phyloP scores from a whole-genome alignment of 2,329 filamentous ascomycete genomes.

The Alternaria infectoria region DNA sequence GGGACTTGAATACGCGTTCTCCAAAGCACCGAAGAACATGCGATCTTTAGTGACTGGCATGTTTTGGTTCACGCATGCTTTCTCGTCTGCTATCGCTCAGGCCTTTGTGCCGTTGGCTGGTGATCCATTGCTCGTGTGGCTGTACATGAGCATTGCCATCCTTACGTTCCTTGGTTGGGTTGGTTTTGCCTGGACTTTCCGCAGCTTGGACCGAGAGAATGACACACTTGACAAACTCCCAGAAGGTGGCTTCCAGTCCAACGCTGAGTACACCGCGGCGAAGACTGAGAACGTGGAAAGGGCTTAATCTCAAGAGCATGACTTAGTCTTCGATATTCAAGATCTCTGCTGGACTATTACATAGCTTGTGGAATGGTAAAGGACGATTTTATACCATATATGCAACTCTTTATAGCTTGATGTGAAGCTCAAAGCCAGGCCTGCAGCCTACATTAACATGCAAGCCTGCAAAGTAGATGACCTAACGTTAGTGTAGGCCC shows the following conservation, averaged over 20 bases:
- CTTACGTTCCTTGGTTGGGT: conserved; percentile 38
- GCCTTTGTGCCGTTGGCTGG: conserved; percentile 28
- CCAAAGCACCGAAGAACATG: conserved; percentile 72
- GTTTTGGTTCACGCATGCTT: conserved; percentile 42
- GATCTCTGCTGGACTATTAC: background rate
- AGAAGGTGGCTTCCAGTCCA: conserved; percentile 26
- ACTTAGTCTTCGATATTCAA: background rate
- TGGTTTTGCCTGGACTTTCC: conserved; percentile 38
- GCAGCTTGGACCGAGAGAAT: conserved; percentile 36
- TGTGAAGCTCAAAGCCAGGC: background rate
- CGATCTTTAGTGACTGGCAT: conserved; percentile 41
- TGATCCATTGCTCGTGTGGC: conserved; percentile 31
- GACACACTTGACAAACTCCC: conserved; percentile 43
- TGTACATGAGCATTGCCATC: conserved; percentile 40
- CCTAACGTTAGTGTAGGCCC: background rate
- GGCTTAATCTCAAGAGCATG: background rate
- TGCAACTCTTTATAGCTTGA: background rate
- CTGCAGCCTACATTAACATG: background rate
- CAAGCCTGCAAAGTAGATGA: background rate
- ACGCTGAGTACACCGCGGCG: conserved; percentile 16
- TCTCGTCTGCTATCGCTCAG: conserved; percentile 31
- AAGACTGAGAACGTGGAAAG: conserved; percentile 17
- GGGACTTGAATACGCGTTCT: conserved; percentile 73
- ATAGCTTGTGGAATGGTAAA: background rate
- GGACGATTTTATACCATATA: background rate